A percentile compares a stretch with the other conserved stretches of the same genome.
Conservation (phyloP, 2,329 filamentous ascomycete species). For the Sporothrix brunneoviolacea region DNA sequence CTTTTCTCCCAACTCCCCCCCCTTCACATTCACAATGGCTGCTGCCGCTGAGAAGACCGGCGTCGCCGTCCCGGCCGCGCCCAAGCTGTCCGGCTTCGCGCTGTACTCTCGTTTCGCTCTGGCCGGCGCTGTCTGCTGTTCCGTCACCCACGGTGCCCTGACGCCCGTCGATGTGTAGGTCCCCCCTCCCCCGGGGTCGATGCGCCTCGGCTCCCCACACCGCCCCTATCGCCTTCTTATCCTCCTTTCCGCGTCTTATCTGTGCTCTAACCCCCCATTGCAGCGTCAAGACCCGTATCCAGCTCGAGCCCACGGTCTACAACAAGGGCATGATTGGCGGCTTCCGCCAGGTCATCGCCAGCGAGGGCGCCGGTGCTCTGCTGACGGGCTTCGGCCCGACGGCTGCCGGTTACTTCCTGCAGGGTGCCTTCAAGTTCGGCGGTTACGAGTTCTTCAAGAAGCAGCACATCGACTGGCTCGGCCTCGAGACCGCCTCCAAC, state of each 20-base stretch:
- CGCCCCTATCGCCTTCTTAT: neutral
- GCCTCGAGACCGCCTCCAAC: constrained; percentile 61
- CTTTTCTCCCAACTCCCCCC: constrained; percentile 14
- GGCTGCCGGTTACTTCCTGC: constrained; percentile 75
- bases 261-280: neutral
- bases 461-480: constrained; percentile 66
- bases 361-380: constrained; percentile 70
- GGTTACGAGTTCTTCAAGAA: constrained; percentile 88
- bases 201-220: no score
- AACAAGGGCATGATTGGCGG: constrained; percentile 73
- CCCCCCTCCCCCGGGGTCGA: neutral
- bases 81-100: constrained; percentile 43
- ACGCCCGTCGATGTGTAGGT: constrained; percentile 99
- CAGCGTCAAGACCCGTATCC: constrained; percentile 82
- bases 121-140: constrained; percentile 96
- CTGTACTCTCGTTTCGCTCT: constrained; percentile 97
- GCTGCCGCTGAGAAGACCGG: constrained; percentile 40
- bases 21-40: constrained; percentile 36
- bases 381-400: constrained; percentile 73
- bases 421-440: constrained; percentile 82
- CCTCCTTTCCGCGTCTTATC: neutral
- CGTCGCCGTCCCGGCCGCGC: constrained; percentile 34
- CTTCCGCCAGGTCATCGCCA: constrained; percentile 68
- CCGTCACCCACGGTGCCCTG: constrained; percentile 91
- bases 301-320: constrained; percentile 75